Evolutionary conservation across 169 alveolate species (phyloP).

Genomic region (Babesia divergens): DNA sequence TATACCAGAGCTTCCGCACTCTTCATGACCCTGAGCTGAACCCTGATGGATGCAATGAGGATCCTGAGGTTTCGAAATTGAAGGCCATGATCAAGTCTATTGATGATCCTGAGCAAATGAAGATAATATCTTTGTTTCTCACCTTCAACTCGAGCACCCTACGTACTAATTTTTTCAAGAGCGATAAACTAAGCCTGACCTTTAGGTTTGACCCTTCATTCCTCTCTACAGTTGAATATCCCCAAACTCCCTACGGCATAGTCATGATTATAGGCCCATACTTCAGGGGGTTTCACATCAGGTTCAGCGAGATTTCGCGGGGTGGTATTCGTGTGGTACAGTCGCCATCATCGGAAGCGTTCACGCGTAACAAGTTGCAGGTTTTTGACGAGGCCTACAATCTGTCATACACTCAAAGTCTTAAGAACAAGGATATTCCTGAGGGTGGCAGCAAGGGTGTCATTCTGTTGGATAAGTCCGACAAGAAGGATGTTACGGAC

Average conservation of each 20-base stretch:
- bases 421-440: constrained; percentile 81
- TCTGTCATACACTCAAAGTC: constrained; percentile 77
- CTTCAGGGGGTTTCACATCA: constrained; percentile 80
- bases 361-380: constrained; percentile 70
- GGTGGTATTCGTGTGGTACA: constrained; percentile 82
- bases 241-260: constrained; percentile 72
- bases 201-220: constrained; percentile 69
- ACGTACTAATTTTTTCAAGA: constrained; percentile 72
- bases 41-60: constrained; percentile 1
- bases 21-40: constrained; percentile 46
- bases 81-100: constrained; percentile 52
- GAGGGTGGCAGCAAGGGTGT: constrained; percentile 85
- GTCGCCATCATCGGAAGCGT: constrained; percentile 71
- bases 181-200: constrained; percentile 67
- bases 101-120: constrained; percentile 70
- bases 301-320: constrained; percentile 77
- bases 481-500: constrained; percentile 29
- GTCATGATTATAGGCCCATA: constrained; percentile 77
- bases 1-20: constrained; percentile 53
- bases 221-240: constrained; percentile 66
- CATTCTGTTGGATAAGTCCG: constrained; percentile 67
- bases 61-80: constrained; percentile 12
- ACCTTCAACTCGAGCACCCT: constrained; percentile 66
- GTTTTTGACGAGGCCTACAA: constrained; percentile 81
- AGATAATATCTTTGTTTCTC: constrained; percentile 67